Percentiles rank a stretch among this genome's conserved stretches.
phyloP scores from a whole-genome alignment of 345 rosid species.

The Gossypium rotundifolium region DNA sequence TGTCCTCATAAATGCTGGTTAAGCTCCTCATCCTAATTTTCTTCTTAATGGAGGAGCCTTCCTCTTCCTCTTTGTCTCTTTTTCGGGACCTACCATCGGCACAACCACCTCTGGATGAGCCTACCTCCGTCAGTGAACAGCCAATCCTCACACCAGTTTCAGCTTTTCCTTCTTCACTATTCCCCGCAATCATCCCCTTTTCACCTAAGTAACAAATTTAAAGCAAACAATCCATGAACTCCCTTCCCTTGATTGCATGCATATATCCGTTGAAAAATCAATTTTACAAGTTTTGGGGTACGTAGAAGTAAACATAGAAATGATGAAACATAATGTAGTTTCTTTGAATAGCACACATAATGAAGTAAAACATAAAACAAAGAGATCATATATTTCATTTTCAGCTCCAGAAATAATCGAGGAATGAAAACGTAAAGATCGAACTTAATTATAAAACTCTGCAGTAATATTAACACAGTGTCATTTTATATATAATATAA shows the following conservation, averaged over 20 bases:
- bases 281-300: background rate
- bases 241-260: too few relatives aligned
- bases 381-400: too few relatives aligned
- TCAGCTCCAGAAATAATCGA: too few relatives aligned
- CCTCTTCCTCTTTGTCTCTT: background rate
- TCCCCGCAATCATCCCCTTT: background rate
- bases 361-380: background rate
- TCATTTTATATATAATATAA: too few relatives aligned
- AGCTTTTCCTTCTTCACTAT: background rate
- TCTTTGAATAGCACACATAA: background rate
- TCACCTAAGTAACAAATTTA: background rate
- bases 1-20: slow-evolving; percentile 3
- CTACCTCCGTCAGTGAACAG: background rate
- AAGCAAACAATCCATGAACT: background rate
- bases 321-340: background rate
- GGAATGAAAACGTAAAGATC: too few relatives aligned
- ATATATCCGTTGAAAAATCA: too few relatives aligned
- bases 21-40: background rate
- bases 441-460: too few relatives aligned
- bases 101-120: background rate
- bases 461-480: too few relatives aligned
- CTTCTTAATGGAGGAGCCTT: background rate
- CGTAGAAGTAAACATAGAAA: background rate
- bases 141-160: background rate
- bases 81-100: background rate